A percentile compares a stretch with the other conserved stretches of the same genome.
Evolutionary conservation across 2,329 filamentous ascomycete species (phyloP).

Genomic region (Acephala macrosclerotiorum): DNA sequence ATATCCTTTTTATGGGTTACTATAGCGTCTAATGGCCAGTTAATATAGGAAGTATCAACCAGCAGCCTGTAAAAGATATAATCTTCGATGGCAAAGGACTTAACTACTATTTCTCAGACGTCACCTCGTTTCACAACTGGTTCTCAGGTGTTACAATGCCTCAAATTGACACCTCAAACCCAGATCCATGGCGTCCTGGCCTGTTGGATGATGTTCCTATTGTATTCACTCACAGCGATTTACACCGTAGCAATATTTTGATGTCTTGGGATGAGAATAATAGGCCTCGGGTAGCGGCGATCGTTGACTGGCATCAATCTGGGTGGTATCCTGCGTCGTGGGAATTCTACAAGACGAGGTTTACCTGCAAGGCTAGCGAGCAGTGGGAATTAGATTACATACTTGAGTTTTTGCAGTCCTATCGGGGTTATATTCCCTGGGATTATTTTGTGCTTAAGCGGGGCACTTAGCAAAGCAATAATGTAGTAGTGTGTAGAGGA

Average conservation of each 20-base stretch:
- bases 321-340: slow-evolving; percentile 24
- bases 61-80: slow-evolving; percentile 15
- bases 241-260: slow-evolving; percentile 23
- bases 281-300: slow-evolving; percentile 1
- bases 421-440: slow-evolving; percentile 13
- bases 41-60: slow-evolving; percentile 16
- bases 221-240: slow-evolving; percentile 22
- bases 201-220: slow-evolving; percentile 16
- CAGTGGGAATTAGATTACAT: slow-evolving; percentile 21
- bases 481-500: no score
- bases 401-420: slow-evolving; percentile 16
- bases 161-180: slow-evolving; percentile 5
- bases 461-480: neutral
- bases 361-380: slow-evolving; percentile 2
- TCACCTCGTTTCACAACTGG: slow-evolving; percentile 15
- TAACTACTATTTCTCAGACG: slow-evolving; percentile 2
- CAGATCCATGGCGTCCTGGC: slow-evolving; percentile 12
- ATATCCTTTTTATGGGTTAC: neutral
- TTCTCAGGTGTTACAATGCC: slow-evolving; percentile 3
- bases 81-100: slow-evolving; percentile 8
- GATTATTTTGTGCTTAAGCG: slow-evolving; percentile 9
- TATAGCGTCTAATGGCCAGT: slow-evolving; percentile 1
- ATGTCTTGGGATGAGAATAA: slow-evolving; percentile 11
- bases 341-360: slow-evolving; percentile 22
- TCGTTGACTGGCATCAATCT: slow-evolving; percentile 26